Base-by-base conservation (phyloP, 352 stramenopile species). In the Globisporangium irregulare region DNA sequence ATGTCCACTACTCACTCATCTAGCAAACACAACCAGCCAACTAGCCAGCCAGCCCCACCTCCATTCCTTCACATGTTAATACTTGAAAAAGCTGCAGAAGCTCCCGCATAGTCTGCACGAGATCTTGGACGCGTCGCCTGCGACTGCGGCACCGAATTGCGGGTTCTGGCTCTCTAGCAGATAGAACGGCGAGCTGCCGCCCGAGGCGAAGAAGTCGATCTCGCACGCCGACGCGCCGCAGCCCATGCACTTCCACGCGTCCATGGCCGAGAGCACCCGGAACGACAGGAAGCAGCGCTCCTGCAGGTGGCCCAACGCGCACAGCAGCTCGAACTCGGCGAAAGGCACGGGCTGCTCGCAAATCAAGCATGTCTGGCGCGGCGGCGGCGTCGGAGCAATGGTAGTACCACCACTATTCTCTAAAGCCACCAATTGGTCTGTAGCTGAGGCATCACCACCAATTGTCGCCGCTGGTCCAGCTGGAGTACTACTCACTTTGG, bases 161-260 rank as follows among this genome's bases (percentile, higher is more conserved):
- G 60, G 59, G 3, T 72, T 48, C 2, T 76, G 66, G 10, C 64
- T 61, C 38, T 82, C 79, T 48, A 91, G 74, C 66, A 92, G 75
- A 75, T 91, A 94, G 72, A 92, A 94, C 46, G 86, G 81, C 25
- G 69, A 69, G 48, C 29, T 59, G 24, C 74, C 77, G 38, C 38
- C 38, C 38, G 38, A 18, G 20, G 62, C 60, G 1, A 72, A 77
- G 62, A 79, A 76, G 53, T 87, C 74, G 32, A 90, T 78, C 69
- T 89, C 80, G 46, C 78, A 80, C 29, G 87, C 87, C 22, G 76
- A 81, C 5, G 79, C 82, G 10, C 82, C 84, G 46, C 87, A 95
- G 48, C 85, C 83, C 81, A 92, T 86, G 69, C 87, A 95, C 59
- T 93, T 93, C 85, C 85, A 95, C 48, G 82, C 75, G 58, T 91